phyloP scores from a whole-genome alignment of 257 asterid species.

The Lycium ferocissimum region DNA sequence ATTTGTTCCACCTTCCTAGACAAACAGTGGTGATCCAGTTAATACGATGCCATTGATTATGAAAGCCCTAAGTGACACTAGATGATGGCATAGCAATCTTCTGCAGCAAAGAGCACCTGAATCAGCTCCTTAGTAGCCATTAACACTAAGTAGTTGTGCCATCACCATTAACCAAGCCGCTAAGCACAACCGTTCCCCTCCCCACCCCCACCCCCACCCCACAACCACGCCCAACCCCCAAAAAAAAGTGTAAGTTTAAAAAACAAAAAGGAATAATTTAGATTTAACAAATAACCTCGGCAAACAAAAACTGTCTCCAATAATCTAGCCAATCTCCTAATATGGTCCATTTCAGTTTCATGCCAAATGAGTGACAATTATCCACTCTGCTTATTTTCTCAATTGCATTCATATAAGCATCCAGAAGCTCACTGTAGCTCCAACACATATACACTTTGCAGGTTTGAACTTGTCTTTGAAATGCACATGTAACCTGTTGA shows the following conservation, averaged over 20 bases:
- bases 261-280: not conserved
- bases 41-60: not conserved
- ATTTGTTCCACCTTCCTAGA: not conserved
- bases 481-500: not conserved
- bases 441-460: not conserved
- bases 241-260: not conserved
- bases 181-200: not conserved
- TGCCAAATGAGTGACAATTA: not conserved
- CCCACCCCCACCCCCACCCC: too few relatives aligned
- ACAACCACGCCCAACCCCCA: not conserved
- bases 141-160: not conserved
- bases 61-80: not conserved
- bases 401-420: not conserved
- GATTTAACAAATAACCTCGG: not conserved
- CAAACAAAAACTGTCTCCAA: not conserved
- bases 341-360: not conserved
- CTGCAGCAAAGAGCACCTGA: not conserved
- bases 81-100: not conserved
- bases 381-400: not conserved
- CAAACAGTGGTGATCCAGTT: not conserved
- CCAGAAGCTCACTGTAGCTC: not conserved
- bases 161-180: not conserved
- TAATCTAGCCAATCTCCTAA: constrained; percentile 2
- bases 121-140: constrained; percentile 1
- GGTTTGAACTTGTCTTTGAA: not conserved